Evolutionary conservation across 2,329 filamentous ascomycete genomes (phyloP).

Genomic region (Macrophomina phaseolina): DNA sequence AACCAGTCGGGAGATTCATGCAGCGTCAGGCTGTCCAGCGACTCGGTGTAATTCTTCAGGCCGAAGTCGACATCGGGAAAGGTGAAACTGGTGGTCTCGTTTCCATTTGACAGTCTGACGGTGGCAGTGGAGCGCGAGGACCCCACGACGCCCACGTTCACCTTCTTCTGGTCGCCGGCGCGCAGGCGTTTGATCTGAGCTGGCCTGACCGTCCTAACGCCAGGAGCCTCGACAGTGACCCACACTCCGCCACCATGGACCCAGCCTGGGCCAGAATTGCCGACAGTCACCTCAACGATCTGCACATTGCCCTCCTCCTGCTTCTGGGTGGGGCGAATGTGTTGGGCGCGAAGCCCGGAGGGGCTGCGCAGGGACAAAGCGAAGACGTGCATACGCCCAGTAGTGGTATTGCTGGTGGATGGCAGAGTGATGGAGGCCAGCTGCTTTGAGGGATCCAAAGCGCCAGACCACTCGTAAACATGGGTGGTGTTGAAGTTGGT

Average conservation of each 20-base stretch:
- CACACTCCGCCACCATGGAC: conserved; percentile 28
- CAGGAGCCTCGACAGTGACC: conserved; percentile 35
- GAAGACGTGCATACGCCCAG: conserved; percentile 49
- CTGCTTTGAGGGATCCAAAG: conserved; percentile 46
- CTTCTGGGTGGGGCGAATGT: conserved; percentile 49
- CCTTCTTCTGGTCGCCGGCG: conserved; percentile 47
- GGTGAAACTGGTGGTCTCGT: conserved; percentile 13
- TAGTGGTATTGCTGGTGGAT: conserved; percentile 42
- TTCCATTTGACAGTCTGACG: conserved; percentile 38
- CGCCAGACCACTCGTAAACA: conserved; percentile 53
- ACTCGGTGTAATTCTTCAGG: conserved; percentile 28
- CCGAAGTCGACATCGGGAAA: conserved; percentile 25
- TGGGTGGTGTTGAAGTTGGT: conserved; percentile 53
- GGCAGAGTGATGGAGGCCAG: conserved; percentile 51
- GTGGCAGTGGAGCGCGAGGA: conserved; percentile 34
- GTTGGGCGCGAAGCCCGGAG: conserved; percentile 40
- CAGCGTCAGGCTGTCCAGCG: conserved; percentile 42
- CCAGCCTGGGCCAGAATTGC: conserved; percentile 30
- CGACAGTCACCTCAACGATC: conserved; percentile 42
- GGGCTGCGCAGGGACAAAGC: conserved; percentile 44
- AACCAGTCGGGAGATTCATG: conserved; percentile 61
- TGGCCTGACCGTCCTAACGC: conserved; percentile 41
- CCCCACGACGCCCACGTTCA: conserved; percentile 46
- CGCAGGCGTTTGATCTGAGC: conserved; percentile 47
- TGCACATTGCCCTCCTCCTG: conserved; percentile 46